phyloP scores from a whole-genome alignment of 495 filamentous ascomycete species.

The Xylaria curta region DNA sequence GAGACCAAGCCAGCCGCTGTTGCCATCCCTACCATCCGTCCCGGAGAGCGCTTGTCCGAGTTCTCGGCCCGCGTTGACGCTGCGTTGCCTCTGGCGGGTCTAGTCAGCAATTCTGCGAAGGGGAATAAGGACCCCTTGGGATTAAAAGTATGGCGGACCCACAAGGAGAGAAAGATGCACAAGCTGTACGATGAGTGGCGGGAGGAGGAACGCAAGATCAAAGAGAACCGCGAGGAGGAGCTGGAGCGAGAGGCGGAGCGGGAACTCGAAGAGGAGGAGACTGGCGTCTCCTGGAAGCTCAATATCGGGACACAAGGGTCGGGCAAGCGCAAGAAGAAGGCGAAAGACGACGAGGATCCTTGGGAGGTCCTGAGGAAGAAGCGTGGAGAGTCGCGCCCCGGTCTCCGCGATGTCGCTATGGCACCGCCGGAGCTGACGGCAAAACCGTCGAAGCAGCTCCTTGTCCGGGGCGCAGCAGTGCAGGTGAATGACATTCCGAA shows the following conservation, averaged over 20 bases:
- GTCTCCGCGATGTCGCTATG: conserved; percentile 77
- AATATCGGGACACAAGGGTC: conserved; percentile 41
- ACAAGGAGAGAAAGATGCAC: conserved; percentile 83
- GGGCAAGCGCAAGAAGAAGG: conserved; percentile 60
- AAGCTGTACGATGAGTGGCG: conserved; percentile 83
- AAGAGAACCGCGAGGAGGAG: conserved; percentile 65
- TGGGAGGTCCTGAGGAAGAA: conserved; percentile 75
- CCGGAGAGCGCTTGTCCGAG: conserved; percentile 80
- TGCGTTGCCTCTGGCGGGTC: conserved; percentile 73
- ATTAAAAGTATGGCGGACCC: conserved; percentile 66
- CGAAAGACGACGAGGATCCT: conserved; percentile 67
- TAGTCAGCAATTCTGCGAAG: conserved; percentile 60
- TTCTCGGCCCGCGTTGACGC: conserved; percentile 87
- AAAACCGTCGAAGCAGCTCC: conserved; percentile 70
- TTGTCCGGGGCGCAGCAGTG: conserved; percentile 72
- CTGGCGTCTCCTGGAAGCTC: conserved; percentile 63
- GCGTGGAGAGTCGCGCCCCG: conserved; percentile 62
- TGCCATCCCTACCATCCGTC: conserved; percentile 70
- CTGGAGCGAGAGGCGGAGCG: conserved; percentile 69
- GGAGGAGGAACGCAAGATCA: conserved; percentile 62
- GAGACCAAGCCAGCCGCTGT: conserved; percentile 24
- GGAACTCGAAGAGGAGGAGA: conserved; percentile 65
- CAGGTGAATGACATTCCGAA: conserved; percentile 78
- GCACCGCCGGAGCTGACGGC: conserved; percentile 79
- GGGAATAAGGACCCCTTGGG: conserved; percentile 60